Evolutionary conservation across 2,329 filamentous ascomycete species (phyloP), one percentile per base, ranked within the genome.

Genomic region (Cladosporium sp.): DNA sequence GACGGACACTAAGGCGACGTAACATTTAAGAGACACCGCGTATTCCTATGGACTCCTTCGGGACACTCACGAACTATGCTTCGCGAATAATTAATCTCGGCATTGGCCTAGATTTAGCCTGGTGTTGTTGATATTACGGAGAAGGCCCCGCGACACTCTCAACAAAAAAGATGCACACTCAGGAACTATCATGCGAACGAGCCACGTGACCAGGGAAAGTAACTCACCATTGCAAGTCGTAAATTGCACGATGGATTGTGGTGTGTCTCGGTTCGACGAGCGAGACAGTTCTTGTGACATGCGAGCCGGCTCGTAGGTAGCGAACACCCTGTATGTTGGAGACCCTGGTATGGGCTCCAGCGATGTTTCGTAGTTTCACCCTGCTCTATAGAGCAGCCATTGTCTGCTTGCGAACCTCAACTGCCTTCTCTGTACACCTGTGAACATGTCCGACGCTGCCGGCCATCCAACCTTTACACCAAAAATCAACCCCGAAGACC

Each of bases 401-500:
- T 44, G 41, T 10, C 18, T 44, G 8, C 41, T 11, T 21, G 2
- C 18, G 8, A 14, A 44, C 7, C 38, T 21, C 18, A n/a, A n/a
- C 21, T 7, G 18, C 18, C 10, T 44, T 6, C 7, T 44, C 41
- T 44, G 1, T 10, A 21, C 18, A 21, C 24, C 24, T 24, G 24
- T 24, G 24, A 24, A 24, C 24, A 24, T 24, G 54, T 2, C 54
- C 24, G 2, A 26, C 12, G 12, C 32, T 8, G n/a, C 18, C 8
- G 12, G 3, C 5, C 32, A 58, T 26, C 26, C 26, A 1, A 4
- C 8, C 3, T 51, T 60, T 32, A 21, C 12, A 18, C 58, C 58
- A 8, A 60, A 60, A 18, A 68, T 64, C 52, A 66, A 66, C 15
- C 24, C 30, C n/a, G 57, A 64, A 14, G 52, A 68, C 21, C 65